A percentile compares a stretch with the other conserved stretches of the same genome.
phyloP scores from a whole-genome alignment of 2,329 filamentous ascomycete genomes.

The Malbranchea cinnamomea region DNA sequence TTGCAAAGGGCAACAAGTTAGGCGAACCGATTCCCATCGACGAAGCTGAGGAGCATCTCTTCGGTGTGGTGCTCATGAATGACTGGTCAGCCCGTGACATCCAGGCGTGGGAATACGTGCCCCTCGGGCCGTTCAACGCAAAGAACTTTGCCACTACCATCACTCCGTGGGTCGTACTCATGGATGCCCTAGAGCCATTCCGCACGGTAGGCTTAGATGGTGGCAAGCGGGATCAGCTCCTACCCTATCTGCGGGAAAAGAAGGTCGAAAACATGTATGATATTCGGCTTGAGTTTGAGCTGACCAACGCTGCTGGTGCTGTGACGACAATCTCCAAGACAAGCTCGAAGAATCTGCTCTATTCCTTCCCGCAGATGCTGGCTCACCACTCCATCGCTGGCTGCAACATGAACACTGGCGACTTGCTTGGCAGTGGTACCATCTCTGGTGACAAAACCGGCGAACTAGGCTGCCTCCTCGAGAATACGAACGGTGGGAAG shows the following conservation, averaged over 20 bases:
- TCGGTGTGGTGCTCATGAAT: conserved; percentile 70
- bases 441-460: conserved; percentile 50
- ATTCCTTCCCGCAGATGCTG: conserved; percentile 71
- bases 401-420: conserved; percentile 58
- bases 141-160: conserved; percentile 75
- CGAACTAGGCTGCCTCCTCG: conserved; percentile 54
- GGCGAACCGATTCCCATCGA: conserved; percentile 48
- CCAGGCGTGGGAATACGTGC: conserved; percentile 73
- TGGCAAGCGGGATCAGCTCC: conserved; percentile 37
- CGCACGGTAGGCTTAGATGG: conserved; percentile 36
- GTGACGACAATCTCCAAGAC: conserved; percentile 44
- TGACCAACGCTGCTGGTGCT: conserved; percentile 29
- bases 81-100: conserved; percentile 79
- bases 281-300: conserved; percentile 52
- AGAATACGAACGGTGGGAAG: conserved; percentile 58
- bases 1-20: conserved; percentile 49
- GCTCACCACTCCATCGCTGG: conserved; percentile 65
- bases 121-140: conserved; percentile 64
- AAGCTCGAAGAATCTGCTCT: conserved; percentile 55
- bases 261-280: conserved; percentile 48
- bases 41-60: conserved; percentile 55
- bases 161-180: conserved; percentile 63
- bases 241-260: conserved; percentile 52
- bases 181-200: conserved; percentile 61
- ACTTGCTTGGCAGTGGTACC: conserved; percentile 64